phyloP scores from a whole-genome alignment of 805 yeast species.

The Myxozyma sirexii region DNA sequence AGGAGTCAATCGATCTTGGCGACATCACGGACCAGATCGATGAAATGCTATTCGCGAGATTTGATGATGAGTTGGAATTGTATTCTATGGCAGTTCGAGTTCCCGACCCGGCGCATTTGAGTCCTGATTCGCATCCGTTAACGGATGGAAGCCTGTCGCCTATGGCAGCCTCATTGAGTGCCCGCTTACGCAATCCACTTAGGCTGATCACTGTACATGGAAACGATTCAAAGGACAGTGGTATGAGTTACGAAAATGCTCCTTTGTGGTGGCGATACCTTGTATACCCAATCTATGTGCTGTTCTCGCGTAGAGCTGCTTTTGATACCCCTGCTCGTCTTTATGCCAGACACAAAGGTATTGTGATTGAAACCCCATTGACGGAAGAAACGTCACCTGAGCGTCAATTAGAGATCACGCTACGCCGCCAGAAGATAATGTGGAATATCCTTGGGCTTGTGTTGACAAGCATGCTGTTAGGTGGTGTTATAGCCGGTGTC shows the following conservation, averaged over 20 bases:
- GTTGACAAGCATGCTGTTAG: slow-evolving; percentile 21
- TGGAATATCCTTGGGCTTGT: slow-evolving; percentile 25
- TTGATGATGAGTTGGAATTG: neutral
- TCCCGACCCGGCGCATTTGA: neutral
- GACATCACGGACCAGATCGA: neutral
- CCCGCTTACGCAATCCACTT: neutral
- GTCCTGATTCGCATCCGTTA: neutral
- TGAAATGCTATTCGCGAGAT: neutral
- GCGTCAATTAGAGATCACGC: slow-evolving; percentile 13
- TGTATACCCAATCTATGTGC: slow-evolving; percentile 6
- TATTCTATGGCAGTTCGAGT: neutral
- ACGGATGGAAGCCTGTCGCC: neutral
- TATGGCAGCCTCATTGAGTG: neutral
- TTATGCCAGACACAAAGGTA: neutral
- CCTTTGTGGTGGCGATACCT: slow-evolving; percentile 19
- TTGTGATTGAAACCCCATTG: slow-evolving; percentile 4
- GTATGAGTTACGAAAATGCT: neutral
- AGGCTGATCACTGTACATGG: neutral
- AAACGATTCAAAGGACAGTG: neutral
- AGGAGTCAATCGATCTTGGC: neutral
- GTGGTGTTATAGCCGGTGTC: slow-evolving; percentile 31
- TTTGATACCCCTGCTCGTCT: slow-evolving; percentile 5
- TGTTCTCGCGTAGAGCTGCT: neutral
- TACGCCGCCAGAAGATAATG: slow-evolving; percentile 20
- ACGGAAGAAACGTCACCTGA: slow-evolving; percentile 23